Percentiles rank a stretch among this genome's conserved stretches.
Conservation (phyloP, 352 stramenopile species). For the Globisporangium paroecandrum region DNA sequence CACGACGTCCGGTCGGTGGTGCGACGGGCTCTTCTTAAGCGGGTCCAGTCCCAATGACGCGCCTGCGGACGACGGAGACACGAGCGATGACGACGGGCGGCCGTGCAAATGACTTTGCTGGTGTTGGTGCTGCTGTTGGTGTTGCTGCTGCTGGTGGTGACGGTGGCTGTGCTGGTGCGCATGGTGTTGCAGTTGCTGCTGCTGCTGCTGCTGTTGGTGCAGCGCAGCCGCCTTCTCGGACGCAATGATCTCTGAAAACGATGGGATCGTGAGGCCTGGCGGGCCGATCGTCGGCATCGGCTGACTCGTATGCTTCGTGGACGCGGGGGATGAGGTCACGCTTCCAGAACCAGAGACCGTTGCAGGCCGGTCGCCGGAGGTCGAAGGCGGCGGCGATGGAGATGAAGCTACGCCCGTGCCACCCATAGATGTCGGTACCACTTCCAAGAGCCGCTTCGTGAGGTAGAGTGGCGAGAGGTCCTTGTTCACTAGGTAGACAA, state of each 20-base stretch:
- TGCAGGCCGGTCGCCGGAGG: not conserved
- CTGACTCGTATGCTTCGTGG: slow-evolving; percentile 13
- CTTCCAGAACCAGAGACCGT: not conserved
- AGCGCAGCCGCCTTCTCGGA: slow-evolving; percentile 17
- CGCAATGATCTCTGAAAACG: slow-evolving; percentile 21
- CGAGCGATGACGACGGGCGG: not conserved
- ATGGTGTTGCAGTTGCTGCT: slow-evolving; percentile 26
- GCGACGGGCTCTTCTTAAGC: slow-evolving; percentile 8
- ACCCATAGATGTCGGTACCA: slow-evolving; percentile 42
- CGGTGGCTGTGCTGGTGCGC: slow-evolving; percentile 20
- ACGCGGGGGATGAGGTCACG: slow-evolving; percentile 17
- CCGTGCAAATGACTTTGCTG: slow-evolving; percentile 16
- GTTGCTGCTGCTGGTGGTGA: slow-evolving; percentile 27
- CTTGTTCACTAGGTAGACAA: slow-evolving; percentile 88
- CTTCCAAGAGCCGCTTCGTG: slow-evolving; percentile 73
- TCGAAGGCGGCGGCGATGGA: slow-evolving; percentile 22
- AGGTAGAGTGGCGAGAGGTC: slow-evolving; percentile 69
- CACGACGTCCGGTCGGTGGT: slow-evolving; percentile 10
- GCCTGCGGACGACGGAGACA: not conserved
- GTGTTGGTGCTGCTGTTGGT: slow-evolving; percentile 29
- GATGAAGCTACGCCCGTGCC: slow-evolving; percentile 32
- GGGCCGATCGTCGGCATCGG: slow-evolving; percentile 16
- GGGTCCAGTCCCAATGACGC: slow-evolving; percentile 2
- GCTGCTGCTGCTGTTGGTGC: slow-evolving; percentile 19
- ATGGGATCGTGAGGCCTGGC: slow-evolving; percentile 19